Conservation (phyloP, 805 yeast species). For the Candida suzukii region DNA sequence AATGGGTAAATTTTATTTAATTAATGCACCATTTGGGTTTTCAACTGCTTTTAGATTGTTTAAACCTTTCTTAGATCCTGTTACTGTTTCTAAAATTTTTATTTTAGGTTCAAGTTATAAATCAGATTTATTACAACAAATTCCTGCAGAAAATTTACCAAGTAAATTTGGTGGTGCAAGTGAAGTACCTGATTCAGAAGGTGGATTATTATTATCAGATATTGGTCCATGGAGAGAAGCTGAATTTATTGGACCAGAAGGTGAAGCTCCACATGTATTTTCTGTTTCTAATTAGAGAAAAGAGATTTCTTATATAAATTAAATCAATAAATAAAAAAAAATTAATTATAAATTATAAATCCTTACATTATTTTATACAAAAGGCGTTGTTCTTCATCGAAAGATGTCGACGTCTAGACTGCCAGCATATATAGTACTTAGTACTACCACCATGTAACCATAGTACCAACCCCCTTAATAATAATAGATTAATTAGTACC, state of each 20-base stretch:
- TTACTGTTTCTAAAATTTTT: slow-evolving; percentile 90
- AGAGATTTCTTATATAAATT: too few relatives aligned
- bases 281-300: background rate
- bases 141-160: slow-evolving; percentile 91
- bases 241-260: slow-evolving; percentile 87
- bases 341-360: too few relatives aligned
- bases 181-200: slow-evolving; percentile 54
- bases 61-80: slow-evolving; percentile 95
- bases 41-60: slow-evolving; percentile 87
- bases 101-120: slow-evolving; percentile 76
- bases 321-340: too few relatives aligned
- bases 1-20: slow-evolving; percentile 95
- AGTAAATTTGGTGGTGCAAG: slow-evolving; percentile 83
- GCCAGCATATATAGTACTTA: too few relatives aligned
- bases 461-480: too few relatives aligned
- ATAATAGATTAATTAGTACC: too few relatives aligned
- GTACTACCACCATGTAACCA: too few relatives aligned
- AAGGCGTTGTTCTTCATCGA: too few relatives aligned
- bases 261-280: slow-evolving; percentile 73
- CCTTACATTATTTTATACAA: too few relatives aligned
- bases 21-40: slow-evolving; percentile 97
- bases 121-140: slow-evolving; percentile 81
- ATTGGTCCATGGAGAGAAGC: slow-evolving; percentile 97
- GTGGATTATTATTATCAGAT: slow-evolving; percentile 83
- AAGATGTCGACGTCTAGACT: too few relatives aligned